Evolutionary conservation across 768 basidiomycete genomes (phyloP), one percentile per base, ranked within the genome.

Genomic region (Leccinum barrowsii): DNA sequence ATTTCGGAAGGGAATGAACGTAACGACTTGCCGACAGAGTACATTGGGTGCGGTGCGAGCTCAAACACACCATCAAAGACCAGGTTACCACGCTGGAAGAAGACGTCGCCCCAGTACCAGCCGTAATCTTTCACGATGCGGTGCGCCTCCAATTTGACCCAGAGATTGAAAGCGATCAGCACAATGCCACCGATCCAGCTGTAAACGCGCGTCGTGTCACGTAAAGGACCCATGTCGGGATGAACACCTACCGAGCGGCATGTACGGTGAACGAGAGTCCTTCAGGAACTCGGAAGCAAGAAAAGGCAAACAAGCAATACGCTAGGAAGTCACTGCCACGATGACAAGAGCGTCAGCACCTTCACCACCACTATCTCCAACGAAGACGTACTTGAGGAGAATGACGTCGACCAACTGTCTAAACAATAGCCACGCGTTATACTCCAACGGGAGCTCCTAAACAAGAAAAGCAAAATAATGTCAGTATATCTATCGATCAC

Each of bases 11-110:
- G 30, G 21, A 15, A 32, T 3, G 35, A 5, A 4, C 1, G 3
- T 6, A 5, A 52, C 3, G 17, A 70, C 75, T 30, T 78, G 76
- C 85, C 86, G 57, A 94, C 91, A 26, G 92, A 95, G 73, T 98
- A 98, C 96, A 98, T 98, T 0, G 96, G 90, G 68, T 93, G 92
- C 2, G 91, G 90, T 4, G 92, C 89, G 42, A 94, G 78, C 70
- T 98, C 96, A 64, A 98, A 99, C 17, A 99, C 96, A 15, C 97
- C 97, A 70, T 99, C 96, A 67, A 99, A 99, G 2, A 98, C 89
- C 13, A 98, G 80, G 46, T 89, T 87, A 46, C 92, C 92, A n/a
- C 91, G 87, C 71, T 92, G 90, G 78, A 94, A 93, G 76, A 94
- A 94, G 57, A 86, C 86, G 64, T 94, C 92, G 10, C 92, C 94